Conservation (phyloP, 495 filamentous ascomycete genomes). For the Hyaloscypha variabilis region DNA sequence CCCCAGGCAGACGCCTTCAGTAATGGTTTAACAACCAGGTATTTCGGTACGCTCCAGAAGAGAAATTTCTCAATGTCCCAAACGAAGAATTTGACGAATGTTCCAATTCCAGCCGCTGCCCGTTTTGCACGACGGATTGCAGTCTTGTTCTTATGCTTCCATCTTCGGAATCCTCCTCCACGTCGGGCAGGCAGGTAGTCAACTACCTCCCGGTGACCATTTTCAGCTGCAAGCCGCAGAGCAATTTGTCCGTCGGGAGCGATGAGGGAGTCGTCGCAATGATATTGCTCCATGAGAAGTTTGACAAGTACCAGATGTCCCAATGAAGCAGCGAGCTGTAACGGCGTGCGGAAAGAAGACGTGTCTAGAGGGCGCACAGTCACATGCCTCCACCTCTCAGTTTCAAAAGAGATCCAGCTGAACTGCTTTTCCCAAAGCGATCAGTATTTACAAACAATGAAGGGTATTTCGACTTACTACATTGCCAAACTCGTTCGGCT, state of each 20-base stretch:
- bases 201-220: constrained; percentile 17
- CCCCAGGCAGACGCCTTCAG: constrained; percentile 27
- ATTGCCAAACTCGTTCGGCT: constrained; percentile 10
- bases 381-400: background rate
- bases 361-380: background rate
- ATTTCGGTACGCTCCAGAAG: constrained; percentile 35
- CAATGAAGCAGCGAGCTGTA: constrained; percentile 16
- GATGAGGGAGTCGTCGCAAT: constrained; percentile 20
- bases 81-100: constrained; percentile 33
- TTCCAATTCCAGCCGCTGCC: constrained; percentile 26
- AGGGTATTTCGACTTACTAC: constrained; percentile 3
- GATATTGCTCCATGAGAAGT: constrained; percentile 17
- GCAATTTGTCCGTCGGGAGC: constrained; percentile 24
- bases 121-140: constrained; percentile 29
- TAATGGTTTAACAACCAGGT: constrained; percentile 35
- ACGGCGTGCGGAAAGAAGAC: constrained; percentile 7
- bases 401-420: background rate
- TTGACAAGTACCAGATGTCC: constrained; percentile 17
- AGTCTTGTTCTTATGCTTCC: constrained; percentile 15
- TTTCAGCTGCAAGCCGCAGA: constrained; percentile 19
- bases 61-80: constrained; percentile 38
- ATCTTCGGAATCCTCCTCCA: constrained; percentile 20
- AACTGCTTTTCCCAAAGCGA: background rate
- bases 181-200: constrained; percentile 18
- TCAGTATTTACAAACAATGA: background rate